Conservation (phyloP, 73 alveolate genomes). For the Strombidium stylifer region DNA sequence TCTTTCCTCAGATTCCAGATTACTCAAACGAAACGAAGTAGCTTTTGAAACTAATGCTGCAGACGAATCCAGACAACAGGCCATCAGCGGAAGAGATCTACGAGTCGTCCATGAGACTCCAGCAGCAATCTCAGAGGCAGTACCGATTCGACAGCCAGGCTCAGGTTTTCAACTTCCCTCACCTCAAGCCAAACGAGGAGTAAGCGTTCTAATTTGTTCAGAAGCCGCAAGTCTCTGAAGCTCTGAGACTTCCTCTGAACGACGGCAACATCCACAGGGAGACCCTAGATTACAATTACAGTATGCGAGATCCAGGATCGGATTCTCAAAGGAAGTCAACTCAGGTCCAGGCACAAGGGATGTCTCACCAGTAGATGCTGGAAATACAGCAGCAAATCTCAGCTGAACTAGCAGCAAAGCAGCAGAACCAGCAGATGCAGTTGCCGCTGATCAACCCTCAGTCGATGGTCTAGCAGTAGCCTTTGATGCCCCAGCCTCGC, state of each 20-base stretch:
- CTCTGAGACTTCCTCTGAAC: neutral
- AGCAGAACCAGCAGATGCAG: too few species aligned
- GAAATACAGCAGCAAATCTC: neutral
- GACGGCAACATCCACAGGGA: neutral
- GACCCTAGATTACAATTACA: neutral
- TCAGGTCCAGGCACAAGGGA: neutral
- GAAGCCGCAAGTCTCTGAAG: too few species aligned
- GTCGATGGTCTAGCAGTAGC: too few species aligned
- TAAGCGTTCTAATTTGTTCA: too few species aligned
- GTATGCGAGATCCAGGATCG: neutral
- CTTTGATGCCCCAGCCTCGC: too few species aligned
- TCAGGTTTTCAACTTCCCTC: too few species aligned
- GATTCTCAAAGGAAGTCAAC: neutral
- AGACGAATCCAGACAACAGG: slow-evolving; percentile 78
- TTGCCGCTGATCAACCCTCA: too few species aligned
- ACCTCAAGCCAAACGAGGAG: too few species aligned
- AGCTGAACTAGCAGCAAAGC: neutral
- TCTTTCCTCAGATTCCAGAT: slow-evolving; percentile 66
- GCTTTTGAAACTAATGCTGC: slow-evolving; percentile 74
- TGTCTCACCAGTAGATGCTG: neutral
- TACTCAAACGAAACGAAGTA: slow-evolving; percentile 61
- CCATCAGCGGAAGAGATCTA: slow-evolving; percentile 19
- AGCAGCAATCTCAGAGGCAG: too few species aligned
- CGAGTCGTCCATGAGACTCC: too few species aligned
- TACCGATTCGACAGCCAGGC: too few species aligned